These are phyloP conservation scores for Globisporangium splendens DNA, from an alignment of 352 stramenopile genomes.

Conservation along the genomic window DNA sequence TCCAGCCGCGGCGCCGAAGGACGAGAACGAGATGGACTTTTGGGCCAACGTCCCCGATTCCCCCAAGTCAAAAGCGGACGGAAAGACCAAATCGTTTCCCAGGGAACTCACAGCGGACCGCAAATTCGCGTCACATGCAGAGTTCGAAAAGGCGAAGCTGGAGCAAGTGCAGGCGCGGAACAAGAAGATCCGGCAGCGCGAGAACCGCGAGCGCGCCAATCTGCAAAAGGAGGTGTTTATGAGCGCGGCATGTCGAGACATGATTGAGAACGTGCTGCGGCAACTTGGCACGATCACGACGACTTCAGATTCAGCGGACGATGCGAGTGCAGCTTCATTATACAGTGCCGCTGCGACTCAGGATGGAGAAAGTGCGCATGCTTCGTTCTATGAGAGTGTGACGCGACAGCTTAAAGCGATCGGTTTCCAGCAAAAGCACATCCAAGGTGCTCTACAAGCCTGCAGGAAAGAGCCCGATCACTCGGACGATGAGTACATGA, in stretches of 20 bases:
- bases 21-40: constrained; percentile 30
- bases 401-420: constrained; percentile 37
- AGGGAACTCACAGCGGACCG: constrained; percentile 63
- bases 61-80: not conserved
- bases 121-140: constrained; percentile 71
- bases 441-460: constrained; percentile 38
- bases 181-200: constrained; percentile 73
- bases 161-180: constrained; percentile 61
- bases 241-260: constrained; percentile 74
- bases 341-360: not conserved
- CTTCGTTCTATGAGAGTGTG: constrained; percentile 23
- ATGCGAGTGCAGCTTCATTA: not conserved
- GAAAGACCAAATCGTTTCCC: constrained; percentile 16
- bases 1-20: too few relatives aligned
- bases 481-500: constrained; percentile 30
- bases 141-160: constrained; percentile 61
- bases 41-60: constrained; percentile 25
- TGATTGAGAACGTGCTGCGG: constrained; percentile 85
- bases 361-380: constrained; percentile 9
- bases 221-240: constrained; percentile 89
- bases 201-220: constrained; percentile 92
- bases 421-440: constrained; percentile 51
- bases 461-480: constrained; percentile 22
- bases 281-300: constrained; percentile 29
- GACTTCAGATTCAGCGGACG: constrained; percentile 13